Percentiles rank a stretch among this genome's conserved stretches.
Evolutionary conservation across 306 rosid species (phyloP).

Genomic region (barrel medic (Medicago truncatula)): DNA sequence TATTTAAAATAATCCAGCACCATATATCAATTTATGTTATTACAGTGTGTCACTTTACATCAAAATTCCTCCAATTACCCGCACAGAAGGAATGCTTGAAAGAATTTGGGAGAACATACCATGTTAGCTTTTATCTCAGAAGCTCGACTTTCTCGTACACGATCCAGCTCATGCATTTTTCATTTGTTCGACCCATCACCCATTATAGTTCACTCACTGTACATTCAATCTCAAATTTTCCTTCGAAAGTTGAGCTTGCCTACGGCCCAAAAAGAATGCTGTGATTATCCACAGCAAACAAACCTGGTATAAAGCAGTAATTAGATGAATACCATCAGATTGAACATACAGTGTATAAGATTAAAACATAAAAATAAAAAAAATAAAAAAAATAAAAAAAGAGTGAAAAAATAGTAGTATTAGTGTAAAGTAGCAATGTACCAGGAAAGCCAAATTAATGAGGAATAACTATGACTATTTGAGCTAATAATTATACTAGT

Average conservation of each 20-base stretch:
- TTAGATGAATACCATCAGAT: constrained; percentile 23
- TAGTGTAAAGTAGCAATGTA: constrained; percentile 3
- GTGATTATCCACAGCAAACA: constrained; percentile 76
- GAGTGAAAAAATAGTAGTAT: not conserved
- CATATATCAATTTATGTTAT: not conserved
- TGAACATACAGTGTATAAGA: not conserved
- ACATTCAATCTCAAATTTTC: constrained; percentile 31
- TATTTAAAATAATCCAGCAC: constrained; percentile 1
- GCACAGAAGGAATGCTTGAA: not conserved
- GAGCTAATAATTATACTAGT: constrained; percentile 12
- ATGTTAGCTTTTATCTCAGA: constrained; percentile 13
- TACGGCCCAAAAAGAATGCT: constrained; percentile 81
- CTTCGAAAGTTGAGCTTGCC: constrained; percentile 73
- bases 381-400: too few species aligned
- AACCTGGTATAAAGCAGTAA: constrained; percentile 57
- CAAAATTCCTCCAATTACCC: not conserved
- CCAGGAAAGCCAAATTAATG: not conserved
- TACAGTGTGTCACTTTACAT: not conserved
- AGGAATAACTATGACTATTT: not conserved
- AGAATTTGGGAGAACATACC: constrained; percentile 18
- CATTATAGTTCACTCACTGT: constrained; percentile 23
- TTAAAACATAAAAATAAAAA: too few species aligned
- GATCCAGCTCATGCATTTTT: not conserved
- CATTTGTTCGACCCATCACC: constrained; percentile 2
- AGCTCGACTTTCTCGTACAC: constrained; percentile 14